Base-by-base conservation (phyloP, 2,329 filamentous ascomycete species). In the Claviceps spartinae region DNA sequence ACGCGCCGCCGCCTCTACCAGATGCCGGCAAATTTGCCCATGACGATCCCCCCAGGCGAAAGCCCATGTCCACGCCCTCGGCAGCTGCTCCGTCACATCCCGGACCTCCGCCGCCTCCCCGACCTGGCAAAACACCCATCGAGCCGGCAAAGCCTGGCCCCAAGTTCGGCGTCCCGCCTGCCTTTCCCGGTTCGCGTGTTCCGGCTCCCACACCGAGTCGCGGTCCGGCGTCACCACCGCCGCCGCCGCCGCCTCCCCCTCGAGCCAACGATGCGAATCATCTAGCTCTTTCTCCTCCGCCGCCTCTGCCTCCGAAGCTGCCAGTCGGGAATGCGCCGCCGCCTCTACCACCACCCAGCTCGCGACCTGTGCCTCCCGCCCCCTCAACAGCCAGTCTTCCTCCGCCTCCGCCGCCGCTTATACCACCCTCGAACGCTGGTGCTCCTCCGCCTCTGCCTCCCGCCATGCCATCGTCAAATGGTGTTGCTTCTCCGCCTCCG, bases 11-110 rank as follows among this genome's bases (percentile, higher is more conserved):
- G 37, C 87, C 91, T 2, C 70, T 97, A 54, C 81, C 88, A 52
- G 90, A 95, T 66, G 93, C 93, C 53, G 93, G 93, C 40, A 95
- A 88, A 67, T 93, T 81, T 63, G 88, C 85, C 3, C 75, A 83
- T 69, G 77, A 66, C 59, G 72, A 65, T 26, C 59, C 62, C 30
- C 58, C 61, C 14, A 61, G 60, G 42, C 60, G 63, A 30, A 54
- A 62, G 38, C 57, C 59, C 11, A 40, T 55, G 2, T 52, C 65
- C 8, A 56, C 45, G 11, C 20, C 52, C 43, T 41, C 51, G 20
- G 34, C 44, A 34, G 47, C 38, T 37, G 9, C 43, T 20, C 41
- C 20, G 37, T 48, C 48, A 16, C 48, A 54, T 20, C 60, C 64
- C 2, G 65, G 64, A 7, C 65, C 66, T 5, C 65, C 67, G 5